Conservation (phyloP, 768 basidiomycete species). For the Hypholoma sublateritium region DNA sequence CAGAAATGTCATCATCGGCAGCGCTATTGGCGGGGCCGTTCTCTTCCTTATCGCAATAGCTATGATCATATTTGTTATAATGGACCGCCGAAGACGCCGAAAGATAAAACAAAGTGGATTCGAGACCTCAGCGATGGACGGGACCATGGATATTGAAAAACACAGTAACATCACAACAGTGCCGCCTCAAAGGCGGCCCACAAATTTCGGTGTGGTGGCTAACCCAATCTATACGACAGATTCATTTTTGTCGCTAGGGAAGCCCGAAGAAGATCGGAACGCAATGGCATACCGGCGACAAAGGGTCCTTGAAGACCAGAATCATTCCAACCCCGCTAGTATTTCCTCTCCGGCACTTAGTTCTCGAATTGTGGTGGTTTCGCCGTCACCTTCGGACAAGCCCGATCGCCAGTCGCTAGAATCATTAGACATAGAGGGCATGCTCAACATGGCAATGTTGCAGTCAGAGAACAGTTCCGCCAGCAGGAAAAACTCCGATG, state of each 20-base stretch:
- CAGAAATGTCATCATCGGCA: conserved; percentile 47
- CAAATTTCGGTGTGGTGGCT: conserved; percentile 18
- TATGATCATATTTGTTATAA: conserved; percentile 43
- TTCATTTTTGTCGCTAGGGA: conserved; percentile 28
- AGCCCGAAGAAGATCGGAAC: conserved; percentile 18
- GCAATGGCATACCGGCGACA: conserved; percentile 37
- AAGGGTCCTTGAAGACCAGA: conserved; percentile 26
- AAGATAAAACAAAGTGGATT: conserved; percentile 13
- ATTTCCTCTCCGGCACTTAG: background rate
- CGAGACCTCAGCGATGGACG: conserved; percentile 25
- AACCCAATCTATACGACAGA: conserved; percentile 37
- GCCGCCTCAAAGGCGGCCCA: conserved; percentile 5
- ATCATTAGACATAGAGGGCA: conserved; percentile 50
- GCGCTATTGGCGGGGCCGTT: conserved; percentile 39
- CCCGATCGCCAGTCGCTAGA: conserved; percentile 25
- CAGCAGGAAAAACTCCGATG: conserved; percentile 25
- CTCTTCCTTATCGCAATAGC: conserved; percentile 39
- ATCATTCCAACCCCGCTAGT: conserved; percentile 4
- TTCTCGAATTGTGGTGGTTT: background rate
- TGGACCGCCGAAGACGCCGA: conserved; percentile 32
- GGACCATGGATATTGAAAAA: conserved; percentile 8
- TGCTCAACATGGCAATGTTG: conserved; percentile 51
- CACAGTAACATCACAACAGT: background rate
- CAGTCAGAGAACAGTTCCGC: conserved; percentile 24
- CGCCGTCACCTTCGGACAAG: conserved; percentile 17